Evolutionary conservation across 768 basidiomycete genomes (phyloP).

Genomic region (Kwoniella botswanensis): DNA sequence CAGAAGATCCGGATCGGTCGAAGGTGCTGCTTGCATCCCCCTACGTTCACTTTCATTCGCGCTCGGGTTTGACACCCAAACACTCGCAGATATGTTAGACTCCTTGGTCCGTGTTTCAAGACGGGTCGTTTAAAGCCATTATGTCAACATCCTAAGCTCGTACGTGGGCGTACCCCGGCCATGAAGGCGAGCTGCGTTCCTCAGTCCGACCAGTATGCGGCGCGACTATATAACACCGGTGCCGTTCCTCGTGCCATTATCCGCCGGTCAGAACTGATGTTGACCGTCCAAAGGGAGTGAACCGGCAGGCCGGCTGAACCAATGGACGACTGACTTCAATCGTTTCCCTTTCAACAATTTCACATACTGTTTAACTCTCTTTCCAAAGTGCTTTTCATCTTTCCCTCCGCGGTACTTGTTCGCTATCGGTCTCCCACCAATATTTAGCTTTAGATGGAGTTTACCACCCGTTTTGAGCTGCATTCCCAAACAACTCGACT

Average conservation of each 20-base stretch:
- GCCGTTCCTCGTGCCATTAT: slow-evolving; percentile 65
- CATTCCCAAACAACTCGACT: slow-evolving; percentile 86
- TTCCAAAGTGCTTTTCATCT: slow-evolving; percentile 82
- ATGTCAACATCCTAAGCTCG: slow-evolving; percentile 76
- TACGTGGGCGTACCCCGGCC: slow-evolving; percentile 65
- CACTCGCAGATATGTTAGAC: slow-evolving; percentile 82
- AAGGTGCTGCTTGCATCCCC: slow-evolving; percentile 69
- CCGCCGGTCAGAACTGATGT: slow-evolving; percentile 69
- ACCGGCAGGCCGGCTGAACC: slow-evolving; percentile 67
- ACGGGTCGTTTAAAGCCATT: slow-evolving; percentile 80
- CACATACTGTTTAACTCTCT: slow-evolving; percentile 81
- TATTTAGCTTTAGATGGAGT: slow-evolving; percentile 77
- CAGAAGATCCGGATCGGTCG: slow-evolving; percentile 75
- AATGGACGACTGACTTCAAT: slow-evolving; percentile 68
- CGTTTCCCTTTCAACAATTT: slow-evolving; percentile 80
- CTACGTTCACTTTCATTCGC: slow-evolving; percentile 76
- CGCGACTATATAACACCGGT: slow-evolving; percentile 69
- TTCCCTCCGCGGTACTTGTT: slow-evolving; percentile 83
- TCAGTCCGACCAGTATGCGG: slow-evolving; percentile 68
- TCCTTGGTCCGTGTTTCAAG: slow-evolving; percentile 88
- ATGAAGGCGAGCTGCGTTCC: slow-evolving; percentile 65
- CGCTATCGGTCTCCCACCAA: slow-evolving; percentile 78
- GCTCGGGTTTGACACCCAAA: slow-evolving; percentile 71
- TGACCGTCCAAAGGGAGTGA: slow-evolving; percentile 67
- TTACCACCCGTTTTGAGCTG: slow-evolving; percentile 82